A percentile compares a stretch with the other conserved stretches of the same genome.
These are phyloP conservation scores for Sporothrix variecibatus DNA, from an alignment of 2,329 filamentous ascomycete species.

Conservation along the genomic window DNA sequence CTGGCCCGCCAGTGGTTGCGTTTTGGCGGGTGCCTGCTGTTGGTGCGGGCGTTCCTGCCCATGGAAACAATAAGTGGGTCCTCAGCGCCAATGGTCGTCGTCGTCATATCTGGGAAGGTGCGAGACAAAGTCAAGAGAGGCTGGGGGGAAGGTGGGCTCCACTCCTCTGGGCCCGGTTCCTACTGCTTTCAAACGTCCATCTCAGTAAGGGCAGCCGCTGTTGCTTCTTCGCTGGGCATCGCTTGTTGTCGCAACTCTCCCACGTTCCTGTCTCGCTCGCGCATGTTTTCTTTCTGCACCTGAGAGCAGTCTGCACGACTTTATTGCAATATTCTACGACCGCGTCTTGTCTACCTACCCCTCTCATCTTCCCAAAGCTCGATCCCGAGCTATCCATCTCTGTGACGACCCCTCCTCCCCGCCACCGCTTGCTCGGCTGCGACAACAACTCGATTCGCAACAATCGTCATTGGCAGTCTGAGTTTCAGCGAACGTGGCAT, in stretches of 20 bases:
- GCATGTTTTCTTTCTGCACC: neutral
- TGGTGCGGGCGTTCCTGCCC: neutral
- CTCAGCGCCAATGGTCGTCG: constrained; percentile 20
- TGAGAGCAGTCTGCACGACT: neutral
- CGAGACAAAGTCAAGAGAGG: constrained; percentile 28
- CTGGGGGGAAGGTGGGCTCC: constrained; percentile 23
- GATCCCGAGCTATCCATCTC: constrained; percentile 17
- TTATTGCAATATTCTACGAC: neutral
- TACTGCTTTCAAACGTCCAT: constrained; percentile 22
- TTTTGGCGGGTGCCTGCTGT: constrained; percentile 18
- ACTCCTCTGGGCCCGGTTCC: constrained; percentile 25
- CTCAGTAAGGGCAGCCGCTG: constrained; percentile 19
- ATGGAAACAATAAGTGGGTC: constrained; percentile 27
- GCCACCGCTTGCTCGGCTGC: neutral
- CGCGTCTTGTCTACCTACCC: neutral
- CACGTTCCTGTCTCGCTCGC: constrained; percentile 13
- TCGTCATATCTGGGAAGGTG: constrained; percentile 29
- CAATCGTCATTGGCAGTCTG: neutral
- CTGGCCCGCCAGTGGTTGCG: neutral
- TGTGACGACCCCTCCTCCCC: constrained; percentile 15
- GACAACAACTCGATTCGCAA: neutral
- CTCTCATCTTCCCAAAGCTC: neutral
- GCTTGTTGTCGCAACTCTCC: constrained; percentile 12
- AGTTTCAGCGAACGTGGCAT: neutral
- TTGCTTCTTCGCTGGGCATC: neutral